Conservation (phyloP, 352 stramenopile genomes). For the Globisporangium uncinulatum region DNA sequence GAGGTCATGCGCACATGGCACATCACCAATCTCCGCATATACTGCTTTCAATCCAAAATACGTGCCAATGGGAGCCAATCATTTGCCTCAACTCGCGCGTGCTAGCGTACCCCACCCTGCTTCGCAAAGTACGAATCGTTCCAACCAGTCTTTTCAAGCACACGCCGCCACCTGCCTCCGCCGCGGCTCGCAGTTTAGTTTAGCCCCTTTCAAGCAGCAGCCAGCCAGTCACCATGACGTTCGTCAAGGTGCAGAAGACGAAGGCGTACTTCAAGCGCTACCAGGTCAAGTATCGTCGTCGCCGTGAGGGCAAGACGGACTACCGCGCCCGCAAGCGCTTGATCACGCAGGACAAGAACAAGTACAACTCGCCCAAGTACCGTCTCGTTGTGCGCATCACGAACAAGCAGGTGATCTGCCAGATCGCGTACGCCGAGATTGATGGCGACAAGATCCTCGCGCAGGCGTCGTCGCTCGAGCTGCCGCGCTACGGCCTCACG, state of each 20-base stretch:
- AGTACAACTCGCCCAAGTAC: slow-evolving; percentile 99
- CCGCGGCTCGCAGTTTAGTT: slow-evolving; percentile 26
- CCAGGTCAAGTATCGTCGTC: slow-evolving; percentile 98
- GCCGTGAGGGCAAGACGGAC: slow-evolving; percentile 99
- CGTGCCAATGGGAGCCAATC: background rate
- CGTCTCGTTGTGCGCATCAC: slow-evolving; percentile 94
- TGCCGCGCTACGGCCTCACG: slow-evolving; percentile 95
- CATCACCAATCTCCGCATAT: background rate
- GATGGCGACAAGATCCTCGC: slow-evolving; percentile 96
- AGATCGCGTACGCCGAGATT: slow-evolving; percentile 98
- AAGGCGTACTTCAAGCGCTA: slow-evolving; percentile 99
- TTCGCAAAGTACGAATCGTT: slow-evolving; percentile 2
- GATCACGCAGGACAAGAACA: slow-evolving; percentile 99
- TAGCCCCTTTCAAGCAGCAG: slow-evolving; percentile 57
- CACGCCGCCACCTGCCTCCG: background rate
- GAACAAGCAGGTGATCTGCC: slow-evolving; percentile 96
- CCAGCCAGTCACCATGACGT: slow-evolving; percentile 72
- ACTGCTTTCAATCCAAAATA: background rate
- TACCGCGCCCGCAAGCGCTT: slow-evolving; percentile 99
- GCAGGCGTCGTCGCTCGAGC: slow-evolving; percentile 94
- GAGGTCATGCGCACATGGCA: no score
- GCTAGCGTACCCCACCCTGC: background rate
- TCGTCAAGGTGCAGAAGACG: slow-evolving; percentile 99
- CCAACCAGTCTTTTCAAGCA: background rate
- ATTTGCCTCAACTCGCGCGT: no score